Evolutionary conservation across 192 early-diverging fungal species (phyloP).

Genomic region (Entomortierella parvispora): DNA sequence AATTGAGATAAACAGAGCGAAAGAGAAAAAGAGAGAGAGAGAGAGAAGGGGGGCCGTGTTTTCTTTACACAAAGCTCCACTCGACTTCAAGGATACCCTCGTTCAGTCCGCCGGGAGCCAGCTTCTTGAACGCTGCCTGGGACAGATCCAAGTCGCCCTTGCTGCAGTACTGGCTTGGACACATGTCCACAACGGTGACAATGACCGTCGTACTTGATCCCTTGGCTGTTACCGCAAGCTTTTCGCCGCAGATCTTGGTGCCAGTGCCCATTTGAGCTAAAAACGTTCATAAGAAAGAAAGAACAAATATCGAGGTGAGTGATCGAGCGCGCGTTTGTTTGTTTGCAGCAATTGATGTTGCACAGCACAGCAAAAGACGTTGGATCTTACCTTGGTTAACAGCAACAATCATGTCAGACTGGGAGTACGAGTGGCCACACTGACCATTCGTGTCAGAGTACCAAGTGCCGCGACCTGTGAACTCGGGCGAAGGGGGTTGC

Average conservation of each 20-base stretch:
- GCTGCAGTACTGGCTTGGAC: slow-evolving; percentile 33
- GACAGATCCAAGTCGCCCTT: slow-evolving; percentile 43
- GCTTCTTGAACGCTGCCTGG: slow-evolving; percentile 50
- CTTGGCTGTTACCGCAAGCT: slow-evolving; percentile 29
- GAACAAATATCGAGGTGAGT: neutral
- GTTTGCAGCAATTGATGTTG: no score
- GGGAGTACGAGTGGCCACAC: slow-evolving; percentile 36
- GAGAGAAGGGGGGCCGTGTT: neutral
- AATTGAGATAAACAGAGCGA: no score
- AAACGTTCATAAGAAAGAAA: neutral
- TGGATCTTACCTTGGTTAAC: slow-evolving; percentile 38
- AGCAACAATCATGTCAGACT: slow-evolving; percentile 48
- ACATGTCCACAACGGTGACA: slow-evolving; percentile 47
- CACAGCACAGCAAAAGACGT: neutral
- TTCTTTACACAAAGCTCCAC: slow-evolving; percentile 33
- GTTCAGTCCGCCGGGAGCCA: slow-evolving; percentile 16
- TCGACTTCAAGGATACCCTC: slow-evolving; percentile 20
- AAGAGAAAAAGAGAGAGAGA: neutral
- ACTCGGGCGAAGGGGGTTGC: slow-evolving; percentile 2
- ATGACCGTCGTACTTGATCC: slow-evolving; percentile 27
- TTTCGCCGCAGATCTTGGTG: slow-evolving; percentile 37
- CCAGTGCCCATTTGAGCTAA: slow-evolving; percentile 31
- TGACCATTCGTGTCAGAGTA: slow-evolving; percentile 40
- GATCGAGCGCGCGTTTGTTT: no score
- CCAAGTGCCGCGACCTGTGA: slow-evolving; percentile 36